Evolutionary conservation across 768 basidiomycete genomes (phyloP), one percentile per base, ranked within the genome.

Genomic region (Suillus clintonianus): DNA sequence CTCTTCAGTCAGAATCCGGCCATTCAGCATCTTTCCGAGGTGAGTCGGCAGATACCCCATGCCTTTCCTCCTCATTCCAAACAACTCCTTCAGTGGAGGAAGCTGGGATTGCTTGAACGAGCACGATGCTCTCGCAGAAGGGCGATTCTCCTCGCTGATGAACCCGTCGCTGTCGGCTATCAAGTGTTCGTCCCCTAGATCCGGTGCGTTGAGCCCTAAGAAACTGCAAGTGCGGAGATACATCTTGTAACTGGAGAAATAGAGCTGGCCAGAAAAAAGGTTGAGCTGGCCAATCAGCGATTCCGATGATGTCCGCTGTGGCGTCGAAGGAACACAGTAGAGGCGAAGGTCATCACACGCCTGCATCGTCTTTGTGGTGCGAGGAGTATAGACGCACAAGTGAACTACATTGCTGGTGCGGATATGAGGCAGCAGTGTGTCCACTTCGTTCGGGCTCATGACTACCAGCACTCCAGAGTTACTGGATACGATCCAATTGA

Each of bases 341-440:
- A 74, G 58, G 3, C 5, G 41, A 5, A 78, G 70, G 22, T 74
- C 68, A 32, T 85, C 82, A 53, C 79, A 78, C 9, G 79, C 65
- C 32, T 69, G 67, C 76, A 77, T 79, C 3, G 68, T 68, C 37
- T 70, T 65, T 10, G 68, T 74, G 50, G 77, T 71, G 2, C 80
- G 72, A 1, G 83, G 79, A 0, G 81, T 69, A 64, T 85, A 85
- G 4, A 79, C 50, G 64, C 83, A 81, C 19, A 85, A 75, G 59
- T 74, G 72, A 22, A 79, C 78, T 10, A 66, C 32, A 7, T 67
- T 63, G 67, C 73, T 74, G 22, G 41, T 41, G 22, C 72, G 77
- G 62, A 85, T 80, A 0, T 30, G 11, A 67, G 78, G 72, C 2
- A 83, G 70, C 27, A 82, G 70, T 45, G 59, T 62, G 47, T 83